Conservation (phyloP, 2,329 filamentous ascomycete species). For the Fusarium brevicatenulatum region DNA sequence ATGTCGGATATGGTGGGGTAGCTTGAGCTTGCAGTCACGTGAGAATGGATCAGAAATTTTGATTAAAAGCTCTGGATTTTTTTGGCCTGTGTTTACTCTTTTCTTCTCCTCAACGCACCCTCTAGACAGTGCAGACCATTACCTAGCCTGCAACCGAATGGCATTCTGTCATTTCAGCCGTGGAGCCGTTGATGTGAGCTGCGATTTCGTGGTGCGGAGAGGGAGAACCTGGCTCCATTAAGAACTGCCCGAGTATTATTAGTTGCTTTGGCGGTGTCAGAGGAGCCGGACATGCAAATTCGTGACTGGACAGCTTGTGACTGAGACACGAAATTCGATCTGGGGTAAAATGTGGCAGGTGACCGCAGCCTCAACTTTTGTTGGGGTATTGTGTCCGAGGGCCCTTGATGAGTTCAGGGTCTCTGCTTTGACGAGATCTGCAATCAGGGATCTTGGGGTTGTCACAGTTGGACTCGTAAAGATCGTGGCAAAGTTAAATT, state of each 20-base stretch:
- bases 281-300: constrained; percentile 50
- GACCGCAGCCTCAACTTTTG: constrained; percentile 2
- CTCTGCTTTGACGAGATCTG: neutral
- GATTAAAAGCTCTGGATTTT: constrained; percentile 22
- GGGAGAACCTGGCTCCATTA: constrained; percentile 62
- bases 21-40: constrained; percentile 32
- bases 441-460: neutral
- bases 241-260: constrained; percentile 64
- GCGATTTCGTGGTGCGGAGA: constrained; percentile 70
- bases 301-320: constrained; percentile 1
- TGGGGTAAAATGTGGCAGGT: constrained; percentile 5
- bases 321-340: neutral
- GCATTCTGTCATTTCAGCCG: constrained; percentile 75
- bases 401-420: neutral
- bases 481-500: neutral
- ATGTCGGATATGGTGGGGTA: constrained; percentile 42
- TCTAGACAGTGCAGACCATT: constrained; percentile 88
- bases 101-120: constrained; percentile 72
- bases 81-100: neutral
- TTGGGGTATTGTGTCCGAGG: neutral
- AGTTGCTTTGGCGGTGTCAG: constrained; percentile 55
- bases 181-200: constrained; percentile 69
- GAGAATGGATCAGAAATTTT: constrained; percentile 1
- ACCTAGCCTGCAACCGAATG: constrained; percentile 65
- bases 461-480: neutral